Base-by-base conservation (phyloP, 495 filamentous ascomycete genomes). In the Penicillium angulare region DNA sequence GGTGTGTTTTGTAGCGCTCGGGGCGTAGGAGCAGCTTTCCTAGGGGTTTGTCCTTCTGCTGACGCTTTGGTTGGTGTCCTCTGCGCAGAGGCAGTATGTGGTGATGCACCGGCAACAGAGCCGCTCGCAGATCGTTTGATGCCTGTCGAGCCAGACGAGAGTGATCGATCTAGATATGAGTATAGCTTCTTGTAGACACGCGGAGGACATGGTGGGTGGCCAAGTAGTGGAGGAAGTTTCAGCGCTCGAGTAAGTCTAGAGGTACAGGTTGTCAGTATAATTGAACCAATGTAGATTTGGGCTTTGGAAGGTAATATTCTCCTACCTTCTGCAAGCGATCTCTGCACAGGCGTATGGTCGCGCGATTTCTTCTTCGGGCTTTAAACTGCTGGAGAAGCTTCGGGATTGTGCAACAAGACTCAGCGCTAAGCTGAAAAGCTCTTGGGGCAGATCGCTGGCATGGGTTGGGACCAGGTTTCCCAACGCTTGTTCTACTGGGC, bases 371-470 rank as follows among this genome's bases (percentile, higher is more conserved):
- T 98, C 92, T 48, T 93, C 89, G 7, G 85, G 79, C 59, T 91
- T 95, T 9, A 97, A 71, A 16, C 79, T 87, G 56, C 81, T 83
- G 23, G 92, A 90, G 23, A 84, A 86, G 61, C 80, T 85, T 7
- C 90, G 84, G 5, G 91, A 96, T 61, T 96, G 92, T 20, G 90
- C 87, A 27, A 97, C 82, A 9, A 97, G 79, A 13, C 89, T 91
- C 42, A 78, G 70, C 1, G 93, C 85, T 12, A 96, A 79, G 40
- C 89, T 83, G 23, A 89, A 57, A 12, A 98, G 86, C 36, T 88
- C 83, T 26, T 75, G 72, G 0, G 93, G 93, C 1, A 95, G 68
- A 13, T 85, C 76, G 17, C 80, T 79, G 45, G 79, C 84, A 61
- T 92, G 81, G 0, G 87, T 87, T 3, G 93, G 93, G 10, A 98